A percentile compares a stretch with the other conserved stretches of the same genome.
Evolutionary conservation across 139 green algal species (phyloP).

Genomic region (Dunaliella sp.): DNA sequence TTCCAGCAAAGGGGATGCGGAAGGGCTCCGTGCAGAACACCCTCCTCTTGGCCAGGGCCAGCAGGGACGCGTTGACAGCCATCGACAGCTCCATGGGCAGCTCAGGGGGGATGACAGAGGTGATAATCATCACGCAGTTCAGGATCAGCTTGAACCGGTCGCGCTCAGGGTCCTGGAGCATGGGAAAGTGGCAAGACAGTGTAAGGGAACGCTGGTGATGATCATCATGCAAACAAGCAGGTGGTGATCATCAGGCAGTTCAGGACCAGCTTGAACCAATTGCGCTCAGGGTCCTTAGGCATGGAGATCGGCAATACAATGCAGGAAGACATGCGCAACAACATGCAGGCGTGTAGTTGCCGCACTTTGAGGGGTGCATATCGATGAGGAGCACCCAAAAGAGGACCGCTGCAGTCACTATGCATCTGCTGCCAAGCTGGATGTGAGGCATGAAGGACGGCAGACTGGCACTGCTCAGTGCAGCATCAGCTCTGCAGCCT

Average conservation of each 20-base stretch:
- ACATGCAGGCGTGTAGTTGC: too few species aligned
- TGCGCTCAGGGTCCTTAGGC: constrained; percentile 76
- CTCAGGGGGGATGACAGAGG: constrained; percentile 92
- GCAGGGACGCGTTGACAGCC: constrained; percentile 77
- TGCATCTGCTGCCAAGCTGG: too few species aligned
- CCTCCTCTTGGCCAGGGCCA: constrained; percentile 52
- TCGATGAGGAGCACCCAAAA: too few species aligned
- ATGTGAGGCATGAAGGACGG: too few species aligned
- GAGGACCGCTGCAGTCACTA: too few species aligned
- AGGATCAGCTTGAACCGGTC: constrained; percentile 95
- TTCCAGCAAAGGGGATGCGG: constrained; percentile 92
- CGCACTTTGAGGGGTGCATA: too few species aligned
- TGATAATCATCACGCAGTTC: constrained; percentile 98
- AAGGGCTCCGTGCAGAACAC: constrained; percentile 99
- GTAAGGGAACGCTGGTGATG: too few species aligned
- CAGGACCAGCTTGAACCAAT: constrained; percentile 94
- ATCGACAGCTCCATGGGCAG: constrained; percentile 99
- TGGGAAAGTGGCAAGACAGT: neutral
- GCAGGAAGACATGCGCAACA: too few species aligned
- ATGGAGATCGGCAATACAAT: neutral
- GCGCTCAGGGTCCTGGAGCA: constrained; percentile 75
- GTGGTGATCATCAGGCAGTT: constrained; percentile 99
- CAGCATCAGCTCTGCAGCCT: too few species aligned
- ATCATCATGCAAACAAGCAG: too few species aligned
- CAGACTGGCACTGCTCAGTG: too few species aligned